Evolutionary conservation across 257 asterid species (phyloP), one percentile per base, ranked within the genome.

Genomic region (Solanum etuberosum): DNA sequence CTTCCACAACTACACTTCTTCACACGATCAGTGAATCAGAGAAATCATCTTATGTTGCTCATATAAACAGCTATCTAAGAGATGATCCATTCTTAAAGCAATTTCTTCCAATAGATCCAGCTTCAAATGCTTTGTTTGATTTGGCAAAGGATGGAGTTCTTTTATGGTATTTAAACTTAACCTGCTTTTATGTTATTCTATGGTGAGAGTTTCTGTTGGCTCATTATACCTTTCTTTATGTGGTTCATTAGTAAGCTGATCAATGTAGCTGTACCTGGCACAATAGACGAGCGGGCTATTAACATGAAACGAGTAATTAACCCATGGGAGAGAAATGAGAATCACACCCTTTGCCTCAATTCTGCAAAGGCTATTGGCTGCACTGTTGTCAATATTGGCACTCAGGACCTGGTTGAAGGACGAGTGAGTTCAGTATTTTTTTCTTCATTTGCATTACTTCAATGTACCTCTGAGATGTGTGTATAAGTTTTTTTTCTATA

Each of bases 351-450:
- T 59, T 93, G 99, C 83, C 98, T 96, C 90, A 96, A 96, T 92
- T 96, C 99, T 90, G 99, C 99, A 46, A 96, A 96, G 91, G 99
- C 99, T 74, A 96, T 96, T 91, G 99, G 99, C 54, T 96, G 99
- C 91, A 96, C 98, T 6, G 99, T 96, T 12, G 99, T 96, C 57
- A 96, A 96, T 89, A 95, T 96, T 86, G 99, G 99, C 87, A 93
- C 94, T 87, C 99, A 96, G 84, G 99, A 96, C 90, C 92, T 96
- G 86, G 87, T 94, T 90, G 99, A 96, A 92, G 99, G 98, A 94
- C 94, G 99, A 91, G 99, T 96, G 92, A 93, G 99, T 90, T 88
- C 87, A 85, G 86, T 32, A 6, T 48, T 48, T 54, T 14, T 6
- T 35, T 72, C 73, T 71, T 54, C 67, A 85, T 40, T 68, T 48